Evolutionary conservation across 345 rosid genomes (phyloP), one percentile per base, ranked within the genome.

Genomic region (Hibiscus tridactylites): DNA sequence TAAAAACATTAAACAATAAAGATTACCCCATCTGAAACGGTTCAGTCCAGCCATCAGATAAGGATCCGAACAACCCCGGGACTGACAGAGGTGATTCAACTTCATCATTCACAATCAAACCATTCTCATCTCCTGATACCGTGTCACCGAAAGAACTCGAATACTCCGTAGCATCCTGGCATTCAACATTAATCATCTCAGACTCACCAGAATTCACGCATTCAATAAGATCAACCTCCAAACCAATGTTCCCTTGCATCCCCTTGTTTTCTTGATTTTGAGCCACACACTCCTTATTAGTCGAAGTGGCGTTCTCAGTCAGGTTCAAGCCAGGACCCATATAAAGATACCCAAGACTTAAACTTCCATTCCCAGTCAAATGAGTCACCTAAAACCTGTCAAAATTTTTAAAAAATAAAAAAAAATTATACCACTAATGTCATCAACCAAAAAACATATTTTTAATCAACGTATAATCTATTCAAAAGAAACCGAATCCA

Each of bases 81-180:
- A 15, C 15, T 1, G 3, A 3, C 21, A 49, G 13, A 3, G 58
- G 44, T 7, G 71, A 67, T 16, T 67, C 58, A 28, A 67, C 59
- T 67, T 49, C 71, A 67, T 16, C 58, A 50, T 50, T 50, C 1
- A 8, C 59, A 7, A 49, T 31, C 71, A 13, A 49, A 29, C 44
- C 44, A 50, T 67, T 29, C 26, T 49, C 71, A 49, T 67, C 71
- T 8, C 71, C 71, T 0, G 71, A 67, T 4, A 8, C 6, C 0
- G 71, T 67, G 59, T 50, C 71, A 50, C 28, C 9, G 17, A 67
- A 67, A 49, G 71, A 67, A 67, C 71, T 67, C 21, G 71, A 67
- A n/a, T 9, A 49, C 8, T 67, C 71, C 5, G 58, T 67, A 28
- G 59, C 6, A 50, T 67, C 71, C 26, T 67, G 26, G 26, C 44